A percentile compares a stretch with the other conserved stretches of the same genome.
phyloP scores from a whole-genome alignment of 768 basidiomycete genomes.

The Antrodiella citrinella region DNA sequence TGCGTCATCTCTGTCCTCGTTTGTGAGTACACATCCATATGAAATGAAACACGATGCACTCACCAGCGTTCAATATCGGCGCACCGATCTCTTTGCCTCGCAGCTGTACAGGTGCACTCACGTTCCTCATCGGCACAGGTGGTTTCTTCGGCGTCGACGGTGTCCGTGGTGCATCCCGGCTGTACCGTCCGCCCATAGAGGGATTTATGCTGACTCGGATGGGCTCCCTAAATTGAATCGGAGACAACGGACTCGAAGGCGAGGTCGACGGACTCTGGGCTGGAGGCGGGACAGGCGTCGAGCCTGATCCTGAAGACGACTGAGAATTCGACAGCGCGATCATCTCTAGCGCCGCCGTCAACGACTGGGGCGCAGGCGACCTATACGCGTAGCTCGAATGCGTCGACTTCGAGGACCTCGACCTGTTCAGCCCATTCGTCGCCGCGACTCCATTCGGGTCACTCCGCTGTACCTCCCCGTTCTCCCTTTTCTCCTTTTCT shows the following conservation, averaged over 20 bases:
- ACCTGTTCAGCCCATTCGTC: slow-evolving; percentile 11
- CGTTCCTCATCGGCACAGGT: slow-evolving; percentile 5
- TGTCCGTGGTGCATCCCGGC: not conserved
- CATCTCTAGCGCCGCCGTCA: slow-evolving; percentile 66
- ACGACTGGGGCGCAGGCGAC: slow-evolving; percentile 56
- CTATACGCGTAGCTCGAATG: slow-evolving; percentile 43
- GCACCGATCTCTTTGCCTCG: slow-evolving; percentile 56
- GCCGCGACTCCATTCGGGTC: not conserved
- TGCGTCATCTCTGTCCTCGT: slow-evolving; percentile 54
- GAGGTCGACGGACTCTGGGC: not conserved
- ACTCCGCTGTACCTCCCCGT: slow-evolving; percentile 20
- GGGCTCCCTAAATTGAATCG: not conserved
- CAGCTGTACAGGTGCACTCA: slow-evolving; percentile 8
- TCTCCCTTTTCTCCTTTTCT: slow-evolving; percentile 9
- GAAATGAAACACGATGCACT: slow-evolving; percentile 15
- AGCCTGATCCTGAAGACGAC: not conserved
- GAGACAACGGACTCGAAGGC: not conserved
- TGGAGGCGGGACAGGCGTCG: not conserved
- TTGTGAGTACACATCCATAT: too few species aligned
- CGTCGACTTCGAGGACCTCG: slow-evolving; percentile 48
- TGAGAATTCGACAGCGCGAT: slow-evolving; percentile 27
- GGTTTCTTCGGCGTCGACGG: not conserved
- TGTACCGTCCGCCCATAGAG: not conserved
- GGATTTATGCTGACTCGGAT: not conserved
- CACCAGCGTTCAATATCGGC: slow-evolving; percentile 67